Evolutionary conservation across 345 rosid genomes (phyloP).

Genomic region (Anacardium occidentale): DNA sequence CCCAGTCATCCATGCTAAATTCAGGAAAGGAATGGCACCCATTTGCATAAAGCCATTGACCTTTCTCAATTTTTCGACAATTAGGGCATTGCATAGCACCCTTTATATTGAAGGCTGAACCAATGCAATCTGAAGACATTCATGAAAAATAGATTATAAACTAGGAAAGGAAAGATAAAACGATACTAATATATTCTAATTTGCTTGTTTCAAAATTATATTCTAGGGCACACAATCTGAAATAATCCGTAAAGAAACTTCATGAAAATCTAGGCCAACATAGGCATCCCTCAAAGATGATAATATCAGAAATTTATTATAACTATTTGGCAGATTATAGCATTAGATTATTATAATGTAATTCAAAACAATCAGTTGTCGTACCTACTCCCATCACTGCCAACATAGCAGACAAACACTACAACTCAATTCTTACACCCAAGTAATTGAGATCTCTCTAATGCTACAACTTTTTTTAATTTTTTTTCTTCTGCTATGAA

Average conservation of each 20-base stretch:
- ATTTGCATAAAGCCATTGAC: slow-evolving; percentile 95
- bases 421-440: neutral
- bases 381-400: neutral
- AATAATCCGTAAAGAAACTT: neutral
- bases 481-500: too few relatives aligned
- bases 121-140: slow-evolving; percentile 76
- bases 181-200: neutral
- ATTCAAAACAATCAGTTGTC: neutral
- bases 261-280: neutral
- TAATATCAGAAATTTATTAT: neutral
- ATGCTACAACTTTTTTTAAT: neutral
- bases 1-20: slow-evolving; percentile 83
- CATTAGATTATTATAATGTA: neutral
- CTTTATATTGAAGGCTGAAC: slow-evolving; percentile 94
- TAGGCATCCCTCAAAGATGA: neutral
- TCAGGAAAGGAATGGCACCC: slow-evolving; percentile 75
- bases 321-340: neutral
- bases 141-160: slow-evolving; percentile 16
- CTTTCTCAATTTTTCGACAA: slow-evolving; percentile 95
- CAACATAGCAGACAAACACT: neutral
- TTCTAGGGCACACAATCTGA: neutral
- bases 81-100: slow-evolving; percentile 99
- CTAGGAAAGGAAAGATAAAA: neutral
- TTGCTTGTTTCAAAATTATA: neutral
- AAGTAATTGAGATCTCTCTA: neutral